A percentile compares a stretch with the other conserved stretches of the same genome.
Conservation (phyloP, 495 filamentous ascomycete genomes). For the Aspergillus saccharolyticus region DNA sequence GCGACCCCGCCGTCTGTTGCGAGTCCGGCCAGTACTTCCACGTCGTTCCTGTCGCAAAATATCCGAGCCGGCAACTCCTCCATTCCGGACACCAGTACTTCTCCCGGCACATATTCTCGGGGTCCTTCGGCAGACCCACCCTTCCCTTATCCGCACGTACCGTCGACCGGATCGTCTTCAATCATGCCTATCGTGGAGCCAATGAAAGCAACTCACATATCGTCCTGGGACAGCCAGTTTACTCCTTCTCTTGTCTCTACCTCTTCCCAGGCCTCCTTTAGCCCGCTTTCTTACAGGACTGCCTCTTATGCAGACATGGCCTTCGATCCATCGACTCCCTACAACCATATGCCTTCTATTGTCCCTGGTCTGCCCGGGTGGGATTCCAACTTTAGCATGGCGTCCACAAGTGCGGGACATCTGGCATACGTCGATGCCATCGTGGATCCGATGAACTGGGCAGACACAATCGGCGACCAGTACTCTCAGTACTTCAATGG, state of each 20-base stretch:
- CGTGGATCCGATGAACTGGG: conserved; percentile 39
- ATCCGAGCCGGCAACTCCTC: conserved; percentile 23
- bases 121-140: conserved; percentile 37
- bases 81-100: conserved; percentile 29
- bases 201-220: conserved; percentile 17
- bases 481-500: conserved; percentile 49
- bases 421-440: conserved; percentile 37
- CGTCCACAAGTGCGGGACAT: conserved; percentile 38
- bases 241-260: conserved; percentile 16
- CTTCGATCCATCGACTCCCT: conserved; percentile 41
- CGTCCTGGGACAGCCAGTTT: conserved; percentile 18
- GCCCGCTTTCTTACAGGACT: conserved; percentile 20
- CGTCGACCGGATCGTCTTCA: conserved; percentile 17
- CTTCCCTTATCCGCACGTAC: conserved; percentile 19
- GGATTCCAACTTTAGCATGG: conserved; percentile 41
- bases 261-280: conserved; percentile 19
- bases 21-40: conserved; percentile 42
- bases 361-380: conserved; percentile 46
- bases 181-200: conserved; percentile 18
- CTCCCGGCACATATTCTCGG: conserved; percentile 31
- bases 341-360: conserved; percentile 41
- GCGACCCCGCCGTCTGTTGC: conserved; percentile 48
- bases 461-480: conserved; percentile 40
- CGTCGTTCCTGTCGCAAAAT: conserved; percentile 36
- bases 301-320: conserved; percentile 26